Base-by-base conservation (phyloP, 2,329 filamentous ascomycete genomes). In the Fusarium torulosum region DNA sequence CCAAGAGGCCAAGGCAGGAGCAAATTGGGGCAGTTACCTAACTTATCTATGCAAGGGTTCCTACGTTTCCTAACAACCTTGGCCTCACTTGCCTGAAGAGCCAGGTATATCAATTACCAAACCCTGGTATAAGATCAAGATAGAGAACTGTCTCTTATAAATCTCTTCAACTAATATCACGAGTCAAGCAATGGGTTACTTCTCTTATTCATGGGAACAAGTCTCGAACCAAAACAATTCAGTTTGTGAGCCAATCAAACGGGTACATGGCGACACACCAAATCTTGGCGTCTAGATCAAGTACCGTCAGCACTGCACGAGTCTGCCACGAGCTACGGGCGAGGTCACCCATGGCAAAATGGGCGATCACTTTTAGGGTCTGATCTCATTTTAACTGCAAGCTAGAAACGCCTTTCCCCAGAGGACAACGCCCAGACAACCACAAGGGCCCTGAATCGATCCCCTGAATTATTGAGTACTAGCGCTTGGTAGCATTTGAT, bases 261-360 rank as follows among this genome's bases (percentile, higher is more conserved):
- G 11, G 20, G 13, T 66, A 55, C 52, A 42, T 69, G 21, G 29
- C 20, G 25, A 37, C 13, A 50, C 41, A 60, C 60, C 44, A 49
- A 54, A 58, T 29, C 53, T 66, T 40, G 44, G 40, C 56, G 33
- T 31, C 23, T 45, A 13, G 37, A 46, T 41, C 54, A 68, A 53
- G 60, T 62, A 63, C 52, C 40, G n/a, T 45, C 61, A 46, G 29
- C 41, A 43, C 23, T 20, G 64, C 50, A 60, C 59, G 35, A 68
- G 50, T 47, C 45, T 66, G 20, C 65, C 66, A 68, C 66, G 66
- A 68, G 65, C 45, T 40, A 68, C 53, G 47, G 55, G 62, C 56
- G 45, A 51, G 66, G 56, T 53, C 45, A 50, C 40, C 54, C 46
- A 56, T 56, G 53, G 47, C 52, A 51, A 37, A 27, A 54, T 46